These are phyloP conservation scores for Epichloe sylvatica DNA, from an alignment of 2,329 filamentous ascomycete species.

Conservation along the genomic window DNA sequence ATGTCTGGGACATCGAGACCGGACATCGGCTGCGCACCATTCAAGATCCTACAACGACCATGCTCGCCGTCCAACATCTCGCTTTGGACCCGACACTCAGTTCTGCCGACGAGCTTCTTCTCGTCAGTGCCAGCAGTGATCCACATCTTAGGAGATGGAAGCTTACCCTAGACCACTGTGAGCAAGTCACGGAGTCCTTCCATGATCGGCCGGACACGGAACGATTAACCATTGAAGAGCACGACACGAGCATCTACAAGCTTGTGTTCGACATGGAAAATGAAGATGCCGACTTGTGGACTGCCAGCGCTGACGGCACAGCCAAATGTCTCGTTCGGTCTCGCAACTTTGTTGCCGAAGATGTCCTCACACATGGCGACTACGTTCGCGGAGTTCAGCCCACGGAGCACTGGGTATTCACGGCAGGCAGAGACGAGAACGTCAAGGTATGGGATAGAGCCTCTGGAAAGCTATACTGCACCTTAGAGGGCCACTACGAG, in stretches of 20 bases:
- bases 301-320: constrained; percentile 80
- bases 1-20: constrained; percentile 66
- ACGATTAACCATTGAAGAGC: constrained; percentile 51
- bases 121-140: constrained; percentile 73
- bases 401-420: constrained; percentile 65
- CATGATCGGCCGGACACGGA: constrained; percentile 26
- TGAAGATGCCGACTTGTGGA: constrained; percentile 69
- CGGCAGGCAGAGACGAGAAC: constrained; percentile 82
- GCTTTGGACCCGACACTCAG: constrained; percentile 55
- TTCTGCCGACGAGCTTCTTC: constrained; percentile 32
- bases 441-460: constrained; percentile 76
- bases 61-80: constrained; percentile 71
- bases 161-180: constrained; percentile 37
- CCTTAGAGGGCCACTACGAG: constrained; percentile 75
- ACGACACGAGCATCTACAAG: constrained; percentile 83
- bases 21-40: constrained; percentile 60
- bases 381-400: constrained; percentile 77
- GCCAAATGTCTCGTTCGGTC: constrained; percentile 63
- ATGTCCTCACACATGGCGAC: constrained; percentile 66
- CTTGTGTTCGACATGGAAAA: constrained; percentile 53
- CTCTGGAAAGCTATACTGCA: constrained; percentile 59
- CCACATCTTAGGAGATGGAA: constrained; percentile 68
- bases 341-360: constrained; percentile 56
- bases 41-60: constrained; percentile 54
- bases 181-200: constrained; percentile 38